Evolutionary conservation across 2,329 filamentous ascomycete genomes (phyloP), one percentile per base, ranked within the genome.

Genomic region (Paraphoma sp.): DNA sequence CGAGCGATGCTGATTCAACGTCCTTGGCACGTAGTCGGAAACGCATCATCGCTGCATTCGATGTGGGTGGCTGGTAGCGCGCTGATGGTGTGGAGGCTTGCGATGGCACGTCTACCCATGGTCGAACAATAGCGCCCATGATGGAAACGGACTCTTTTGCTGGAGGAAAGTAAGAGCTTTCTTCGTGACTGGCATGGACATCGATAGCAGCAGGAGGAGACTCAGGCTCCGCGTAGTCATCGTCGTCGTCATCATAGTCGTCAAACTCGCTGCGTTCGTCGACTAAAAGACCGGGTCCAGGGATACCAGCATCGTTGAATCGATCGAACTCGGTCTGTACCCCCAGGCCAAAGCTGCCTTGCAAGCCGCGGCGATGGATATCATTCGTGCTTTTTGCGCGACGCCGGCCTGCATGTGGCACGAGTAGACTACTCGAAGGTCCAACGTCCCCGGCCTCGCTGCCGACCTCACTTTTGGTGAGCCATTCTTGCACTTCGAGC

Each of bases 41-140:
- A 41, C 80, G 78, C 71, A 80, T 77, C 68, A 86, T 86, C n/a
- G 84, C 84, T 41, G 80, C 81, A 62, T 80, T 83, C 0, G 84
- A 84, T 8, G 78, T 84, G 41, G 72, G 69, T n/a, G 83, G 83
- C 57, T 86, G 84, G 57, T 77, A 79, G 30, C 66, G 69, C 45
- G 65, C 67, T 11, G 70, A 74, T 11, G 67, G 62, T 65, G 62
- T 71, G 59, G 60, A 69, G 57, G 72, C 68, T 42, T 69, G 69
- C 23, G 68, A 65, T 58, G 75, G 77, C 14, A 69, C 67, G 64
- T 86, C 84, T 44, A 80, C 76, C 84, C 84, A 86, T 6, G 82
- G 81, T 38, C 76, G 77, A 11, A 75, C 60, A 31, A 70, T 63
- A 23, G 65, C 63, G 42, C 63, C 64, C 14, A 61, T 52, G n/a